A percentile compares a stretch with the other conserved stretches of the same genome.
These are phyloP conservation scores for Trichosporon coremiiforme DNA, from an alignment of 1,284 basidiomycete genomes.

Conservation along the genomic window DNA sequence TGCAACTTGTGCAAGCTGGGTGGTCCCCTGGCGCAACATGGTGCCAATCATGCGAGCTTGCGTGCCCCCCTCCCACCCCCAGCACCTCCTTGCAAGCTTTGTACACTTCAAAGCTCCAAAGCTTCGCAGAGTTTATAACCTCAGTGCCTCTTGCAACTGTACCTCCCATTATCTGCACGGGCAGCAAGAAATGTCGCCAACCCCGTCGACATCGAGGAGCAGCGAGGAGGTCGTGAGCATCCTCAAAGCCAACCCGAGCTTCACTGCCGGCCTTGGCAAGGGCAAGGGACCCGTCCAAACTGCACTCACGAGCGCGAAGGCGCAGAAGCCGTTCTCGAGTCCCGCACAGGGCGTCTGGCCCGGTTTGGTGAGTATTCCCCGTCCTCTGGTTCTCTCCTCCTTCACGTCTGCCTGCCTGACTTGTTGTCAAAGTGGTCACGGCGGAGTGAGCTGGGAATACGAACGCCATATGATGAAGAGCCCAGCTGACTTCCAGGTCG, in stretches of 20 bases:
- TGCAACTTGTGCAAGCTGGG: too few species aligned
- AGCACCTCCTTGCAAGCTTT: too few species aligned
- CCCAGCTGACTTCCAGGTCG: background rate
- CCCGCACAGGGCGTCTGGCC: slow-evolving; percentile 1
- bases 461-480: too few species aligned
- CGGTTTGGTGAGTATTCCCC: background rate
- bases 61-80: too few species aligned
- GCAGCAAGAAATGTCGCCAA: background rate
- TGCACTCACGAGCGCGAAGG: background rate
- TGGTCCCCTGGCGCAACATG: background rate
- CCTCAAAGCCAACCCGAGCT: background rate
- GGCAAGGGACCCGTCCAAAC: background rate
- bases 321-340: background rate
- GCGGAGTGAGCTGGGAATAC: too few species aligned
- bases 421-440: background rate
- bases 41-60: background rate
- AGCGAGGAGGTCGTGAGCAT: background rate
- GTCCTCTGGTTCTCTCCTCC: background rate
- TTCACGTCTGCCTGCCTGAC: background rate
- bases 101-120: background rate
- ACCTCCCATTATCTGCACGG: background rate
- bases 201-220: background rate
- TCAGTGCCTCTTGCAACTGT: background rate
- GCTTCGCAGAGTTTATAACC: background rate
- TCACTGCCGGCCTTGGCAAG: background rate